A percentile compares a stretch with the other conserved stretches of the same genome.
These are phyloP conservation scores for Daldinia eschscholtzii DNA, from an alignment of 2,329 filamentous ascomycete genomes.

Conservation along the genomic window DNA sequence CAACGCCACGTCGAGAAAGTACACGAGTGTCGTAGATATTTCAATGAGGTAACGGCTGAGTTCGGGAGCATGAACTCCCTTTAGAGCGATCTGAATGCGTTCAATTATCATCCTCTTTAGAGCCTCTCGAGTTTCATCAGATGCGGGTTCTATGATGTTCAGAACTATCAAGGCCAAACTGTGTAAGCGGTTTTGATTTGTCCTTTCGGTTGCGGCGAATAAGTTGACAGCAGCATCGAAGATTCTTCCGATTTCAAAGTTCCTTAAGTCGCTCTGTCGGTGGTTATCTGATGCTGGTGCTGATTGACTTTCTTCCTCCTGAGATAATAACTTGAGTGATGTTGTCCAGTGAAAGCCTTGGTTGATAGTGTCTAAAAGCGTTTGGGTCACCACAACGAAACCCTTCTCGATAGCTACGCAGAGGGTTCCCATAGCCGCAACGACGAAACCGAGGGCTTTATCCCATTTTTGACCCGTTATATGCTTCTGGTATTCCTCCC, in stretches of 20 bases:
- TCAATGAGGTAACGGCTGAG: constrained; percentile 1
- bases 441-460: constrained; percentile 3
- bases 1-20: neutral
- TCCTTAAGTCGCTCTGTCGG: neutral
- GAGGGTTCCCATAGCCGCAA: constrained; percentile 6
- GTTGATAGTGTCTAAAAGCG: neutral
- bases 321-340: neutral
- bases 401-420: neutral
- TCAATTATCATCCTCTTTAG: neutral
- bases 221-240: constrained; percentile 11
- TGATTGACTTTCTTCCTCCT: neutral
- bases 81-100: constrained; percentile 5
- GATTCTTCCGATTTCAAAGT: neutral
- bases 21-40: constrained; percentile 1
- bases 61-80: constrained; percentile 5
- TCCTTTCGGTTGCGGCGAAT: neutral
- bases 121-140: neutral
- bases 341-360: neutral
- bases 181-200: neutral
- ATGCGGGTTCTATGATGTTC: neutral
- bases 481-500: constrained; percentile 13
- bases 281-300: neutral
- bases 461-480: neutral
- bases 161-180: neutral
- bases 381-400: neutral